These are phyloP conservation scores for Vanrija pseudolonga DNA, from an alignment of 1,284 basidiomycete species.

Conservation along the genomic window DNA sequence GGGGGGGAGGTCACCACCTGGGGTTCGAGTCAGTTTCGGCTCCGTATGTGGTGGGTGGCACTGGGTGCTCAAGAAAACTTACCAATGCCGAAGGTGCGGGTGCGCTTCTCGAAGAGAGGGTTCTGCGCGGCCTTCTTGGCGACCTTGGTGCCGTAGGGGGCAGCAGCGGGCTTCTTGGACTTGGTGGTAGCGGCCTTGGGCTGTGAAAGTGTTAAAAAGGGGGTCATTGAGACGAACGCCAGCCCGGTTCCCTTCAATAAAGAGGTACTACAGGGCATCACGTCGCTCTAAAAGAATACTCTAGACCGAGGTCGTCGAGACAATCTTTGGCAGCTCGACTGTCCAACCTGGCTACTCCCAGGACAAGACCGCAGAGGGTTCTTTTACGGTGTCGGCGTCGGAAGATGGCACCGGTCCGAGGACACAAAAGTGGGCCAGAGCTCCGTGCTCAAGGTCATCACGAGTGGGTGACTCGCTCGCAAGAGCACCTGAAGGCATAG, in stretches of 20 bases:
- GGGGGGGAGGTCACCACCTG: slow-evolving; percentile 91
- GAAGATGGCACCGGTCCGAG: too few species aligned
- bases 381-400: too few species aligned
- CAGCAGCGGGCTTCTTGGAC: slow-evolving; percentile 50
- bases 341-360: too few species aligned
- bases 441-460: slow-evolving; percentile 3
- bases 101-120: slow-evolving; percentile 87
- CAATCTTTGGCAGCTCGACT: background rate
- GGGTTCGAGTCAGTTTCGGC: background rate
- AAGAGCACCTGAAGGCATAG: background rate
- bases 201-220: slow-evolving; percentile 23
- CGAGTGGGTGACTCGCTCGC: background rate
- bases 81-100: slow-evolving; percentile 97
- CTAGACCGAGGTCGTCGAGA: background rate
- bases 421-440: background rate
- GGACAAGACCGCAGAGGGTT: too few species aligned
- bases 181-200: slow-evolving; percentile 51
- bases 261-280: slow-evolving; percentile 27
- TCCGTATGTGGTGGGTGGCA: background rate
- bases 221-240: slow-evolving; percentile 49
- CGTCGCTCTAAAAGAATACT: slow-evolving; percentile 25
- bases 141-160: slow-evolving; percentile 62
- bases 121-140: slow-evolving; percentile 79
- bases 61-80: slow-evolving; percentile 35
- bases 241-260: slow-evolving; percentile 21